A percentile compares a stretch with the other conserved stretches of the same genome.
These are phyloP conservation scores for Trichoderma endophyticum DNA, from an alignment of 2,329 filamentous ascomycete species.

Conservation along the genomic window DNA sequence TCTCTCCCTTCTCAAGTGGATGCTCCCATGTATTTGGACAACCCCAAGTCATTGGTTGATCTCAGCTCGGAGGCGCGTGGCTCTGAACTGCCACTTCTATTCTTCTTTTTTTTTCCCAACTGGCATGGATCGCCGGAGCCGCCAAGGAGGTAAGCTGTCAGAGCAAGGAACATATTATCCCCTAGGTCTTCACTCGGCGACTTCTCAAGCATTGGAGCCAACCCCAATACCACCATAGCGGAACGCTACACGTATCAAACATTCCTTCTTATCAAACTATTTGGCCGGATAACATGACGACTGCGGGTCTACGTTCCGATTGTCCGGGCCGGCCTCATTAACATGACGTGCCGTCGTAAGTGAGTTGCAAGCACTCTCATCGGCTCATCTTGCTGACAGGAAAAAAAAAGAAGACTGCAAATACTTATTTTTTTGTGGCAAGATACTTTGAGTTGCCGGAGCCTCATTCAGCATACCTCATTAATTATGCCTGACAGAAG, in stretches of 20 bases:
- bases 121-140: slow-evolving; percentile 22
- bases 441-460: not conserved
- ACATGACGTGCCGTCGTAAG: not conserved
- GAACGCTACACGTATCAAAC: slow-evolving; percentile 13
- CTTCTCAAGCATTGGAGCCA: not conserved
- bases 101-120: not conserved
- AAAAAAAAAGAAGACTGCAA: not conserved
- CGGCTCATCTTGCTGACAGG: not conserved
- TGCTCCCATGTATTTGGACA: not conserved
- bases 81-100: not conserved
- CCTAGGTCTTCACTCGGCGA: not conserved
- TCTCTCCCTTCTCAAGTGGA: not conserved
- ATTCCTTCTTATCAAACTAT: slow-evolving; percentile 19
- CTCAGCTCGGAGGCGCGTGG: not conserved
- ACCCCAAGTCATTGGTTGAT: not conserved
- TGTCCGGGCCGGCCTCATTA: not conserved
- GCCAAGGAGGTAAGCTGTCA: not conserved
- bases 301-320: slow-evolving; percentile 12
- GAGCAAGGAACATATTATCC: not conserved
- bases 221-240: not conserved
- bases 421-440: not conserved
- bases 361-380: not conserved
- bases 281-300: not conserved
- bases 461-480: not conserved
- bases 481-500: not conserved